phyloP scores from a whole-genome alignment of 345 rosid species.

The Brassica rapa region DNA sequence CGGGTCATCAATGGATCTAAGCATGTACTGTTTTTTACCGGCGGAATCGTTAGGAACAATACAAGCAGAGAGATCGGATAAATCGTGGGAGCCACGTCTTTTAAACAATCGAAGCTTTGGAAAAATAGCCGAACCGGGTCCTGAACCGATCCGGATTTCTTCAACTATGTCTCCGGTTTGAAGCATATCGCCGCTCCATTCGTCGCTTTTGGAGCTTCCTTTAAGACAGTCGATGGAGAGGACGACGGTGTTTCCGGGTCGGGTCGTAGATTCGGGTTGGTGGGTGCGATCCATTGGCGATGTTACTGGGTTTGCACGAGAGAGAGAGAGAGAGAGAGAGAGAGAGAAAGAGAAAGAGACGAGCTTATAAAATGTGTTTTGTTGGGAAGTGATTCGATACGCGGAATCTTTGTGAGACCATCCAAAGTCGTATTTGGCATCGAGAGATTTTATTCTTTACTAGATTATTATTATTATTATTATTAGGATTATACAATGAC shows the following conservation, averaged over 20 bases:
- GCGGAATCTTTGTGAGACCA: conserved; percentile 30
- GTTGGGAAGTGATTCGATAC: conserved; percentile 18
- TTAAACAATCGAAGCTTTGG: too few species aligned
- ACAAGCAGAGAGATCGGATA: conserved; percentile 82
- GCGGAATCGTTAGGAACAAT: conserved; percentile 79
- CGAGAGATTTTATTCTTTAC: conserved; percentile 3
- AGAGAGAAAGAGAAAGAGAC: background rate
- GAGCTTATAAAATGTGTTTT: background rate
- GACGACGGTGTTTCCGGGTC: conserved; percentile 46
- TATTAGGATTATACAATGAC: background rate
- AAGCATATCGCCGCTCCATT: conserved; percentile 96
- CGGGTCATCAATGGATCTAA: conserved; percentile 86
- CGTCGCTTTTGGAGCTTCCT: conserved; percentile 88
- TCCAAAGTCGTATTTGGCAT: conserved; percentile 28
- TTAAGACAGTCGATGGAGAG: conserved; percentile 87
- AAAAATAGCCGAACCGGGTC: conserved; percentile 46
- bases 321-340: background rate
- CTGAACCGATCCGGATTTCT: conserved; percentile 73
- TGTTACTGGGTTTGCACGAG: conserved; percentile 10
- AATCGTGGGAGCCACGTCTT: conserved; percentile 71
- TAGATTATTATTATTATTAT: background rate
- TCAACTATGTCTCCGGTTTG: conserved; percentile 98
- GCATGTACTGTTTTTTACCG: conserved; percentile 66
- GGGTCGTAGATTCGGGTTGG: conserved; percentile 46
- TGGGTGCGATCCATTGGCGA: conserved; percentile 55